These are phyloP conservation scores for Rosa persica DNA, from an alignment of 306 rosid genomes.

Conservation along the genomic window DNA sequence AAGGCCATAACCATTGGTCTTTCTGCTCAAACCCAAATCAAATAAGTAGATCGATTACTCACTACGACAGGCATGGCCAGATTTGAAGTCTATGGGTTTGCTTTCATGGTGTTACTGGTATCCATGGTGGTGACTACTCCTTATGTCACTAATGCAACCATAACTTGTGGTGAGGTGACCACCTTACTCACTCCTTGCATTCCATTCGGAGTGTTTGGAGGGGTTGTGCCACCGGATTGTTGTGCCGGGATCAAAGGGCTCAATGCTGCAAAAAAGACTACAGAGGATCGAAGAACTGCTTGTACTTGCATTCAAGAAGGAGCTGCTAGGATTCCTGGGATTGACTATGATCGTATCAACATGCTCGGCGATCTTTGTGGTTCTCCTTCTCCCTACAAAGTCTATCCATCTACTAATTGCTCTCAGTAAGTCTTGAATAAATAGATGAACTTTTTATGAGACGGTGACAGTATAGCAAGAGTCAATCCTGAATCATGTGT, in stretches of 20 bases:
- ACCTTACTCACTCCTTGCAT: slow-evolving; percentile 57
- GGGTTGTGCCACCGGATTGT: slow-evolving; percentile 43
- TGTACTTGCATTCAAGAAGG: slow-evolving; percentile 53
- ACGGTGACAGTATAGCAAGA: neutral
- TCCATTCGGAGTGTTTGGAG: slow-evolving; percentile 55
- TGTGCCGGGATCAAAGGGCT: slow-evolving; percentile 54
- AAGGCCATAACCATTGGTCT: neutral
- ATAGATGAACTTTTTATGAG: neutral
- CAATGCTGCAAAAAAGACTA: slow-evolving; percentile 40
- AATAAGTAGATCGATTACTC: neutral
- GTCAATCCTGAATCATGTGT: neutral
- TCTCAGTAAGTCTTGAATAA: slow-evolving; percentile 22
- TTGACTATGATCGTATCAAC: slow-evolving; percentile 43
- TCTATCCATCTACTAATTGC: slow-evolving; percentile 71
- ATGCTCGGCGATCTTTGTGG: slow-evolving; percentile 35
- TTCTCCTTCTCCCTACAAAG: slow-evolving; percentile 50
- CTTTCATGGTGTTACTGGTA: neutral
- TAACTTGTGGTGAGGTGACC: slow-evolving; percentile 49
- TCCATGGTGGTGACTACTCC: slow-evolving; percentile 18
- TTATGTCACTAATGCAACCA: slow-evolving; percentile 16
- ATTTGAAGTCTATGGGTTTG: neutral
- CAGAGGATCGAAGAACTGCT: slow-evolving; percentile 43
- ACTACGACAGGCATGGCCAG: neutral
- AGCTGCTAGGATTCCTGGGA: slow-evolving; percentile 43
- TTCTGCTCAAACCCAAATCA: neutral